phyloP scores from a whole-genome alignment of 1,139 yeast genomes.

The Yamadazyma songkhlaensis region DNA sequence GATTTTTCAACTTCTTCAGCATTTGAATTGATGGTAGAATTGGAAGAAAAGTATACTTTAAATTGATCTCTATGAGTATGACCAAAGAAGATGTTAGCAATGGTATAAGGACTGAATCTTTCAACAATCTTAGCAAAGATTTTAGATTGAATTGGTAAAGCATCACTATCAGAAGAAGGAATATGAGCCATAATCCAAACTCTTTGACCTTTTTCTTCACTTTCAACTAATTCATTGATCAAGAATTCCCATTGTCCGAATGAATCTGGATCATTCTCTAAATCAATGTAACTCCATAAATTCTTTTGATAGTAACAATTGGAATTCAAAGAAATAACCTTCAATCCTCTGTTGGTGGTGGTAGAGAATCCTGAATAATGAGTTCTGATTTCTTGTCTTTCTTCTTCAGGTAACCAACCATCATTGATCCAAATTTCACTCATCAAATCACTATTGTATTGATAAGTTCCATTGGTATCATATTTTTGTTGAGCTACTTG shows the following conservation, averaged over 20 bases:
- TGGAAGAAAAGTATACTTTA: conserved; percentile 49
- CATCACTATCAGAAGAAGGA: conserved; percentile 53
- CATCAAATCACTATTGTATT: conserved; percentile 61
- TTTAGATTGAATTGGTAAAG: conserved; percentile 60
- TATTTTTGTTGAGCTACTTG: conserved; percentile 53
- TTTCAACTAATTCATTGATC: conserved; percentile 55
- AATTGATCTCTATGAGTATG: conserved; percentile 74
- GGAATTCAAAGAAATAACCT: conserved; percentile 62
- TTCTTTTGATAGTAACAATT: conserved; percentile 65
- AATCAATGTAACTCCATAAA: conserved; percentile 58
- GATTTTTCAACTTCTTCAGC: conserved; percentile 27
- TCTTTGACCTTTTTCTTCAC: conserved; percentile 55
- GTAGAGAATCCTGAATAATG: conserved; percentile 67
- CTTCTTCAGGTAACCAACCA: conserved; percentile 33
- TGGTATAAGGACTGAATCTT: conserved; percentile 65
- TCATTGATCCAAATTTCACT: conserved; percentile 53
- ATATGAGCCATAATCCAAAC: conserved; percentile 74
- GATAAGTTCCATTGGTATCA: conserved; percentile 42
- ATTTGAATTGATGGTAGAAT: conserved; percentile 31
- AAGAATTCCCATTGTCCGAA: conserved; percentile 64
- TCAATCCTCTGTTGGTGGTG: conserved; percentile 54
- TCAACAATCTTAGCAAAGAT: conserved; percentile 56
- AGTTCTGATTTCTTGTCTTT: conserved; percentile 17
- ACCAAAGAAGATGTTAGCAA: conserved; percentile 68
- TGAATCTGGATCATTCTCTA: conserved; percentile 50